Evolutionary conservation across 192 early-diverging fungal genomes (phyloP).

Genomic region (Coemansia sp.): DNA sequence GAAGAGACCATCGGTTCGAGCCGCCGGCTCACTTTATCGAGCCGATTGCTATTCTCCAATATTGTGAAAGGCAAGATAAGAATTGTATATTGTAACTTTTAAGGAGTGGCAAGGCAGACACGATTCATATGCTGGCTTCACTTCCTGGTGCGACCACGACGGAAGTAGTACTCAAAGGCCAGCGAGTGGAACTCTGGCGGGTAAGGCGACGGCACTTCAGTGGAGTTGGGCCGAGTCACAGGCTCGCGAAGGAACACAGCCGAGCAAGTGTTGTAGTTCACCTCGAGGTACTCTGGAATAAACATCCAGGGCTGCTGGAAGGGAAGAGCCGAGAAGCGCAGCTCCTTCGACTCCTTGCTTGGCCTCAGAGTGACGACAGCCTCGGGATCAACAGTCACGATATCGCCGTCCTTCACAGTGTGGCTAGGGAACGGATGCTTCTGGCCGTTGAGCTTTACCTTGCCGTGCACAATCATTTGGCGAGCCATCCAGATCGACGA

Average conservation of each 20-base stretch:
- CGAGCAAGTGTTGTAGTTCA: constrained; percentile 93
- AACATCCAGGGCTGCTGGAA: constrained; percentile 96
- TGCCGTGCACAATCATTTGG: constrained; percentile 78
- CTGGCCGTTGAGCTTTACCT: constrained; percentile 92
- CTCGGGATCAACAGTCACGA: constrained; percentile 80
- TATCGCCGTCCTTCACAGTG: constrained; percentile 81
- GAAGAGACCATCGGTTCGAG: not conserved
- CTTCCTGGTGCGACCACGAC: constrained; percentile 57
- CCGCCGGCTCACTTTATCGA: not conserved
- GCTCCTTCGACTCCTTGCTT: constrained; percentile 54
- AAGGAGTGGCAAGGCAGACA: not conserved
- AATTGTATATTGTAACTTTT: not conserved
- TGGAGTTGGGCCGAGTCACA: constrained; percentile 77
- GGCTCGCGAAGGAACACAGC: constrained; percentile 87
- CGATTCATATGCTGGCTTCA: constrained; percentile 5
- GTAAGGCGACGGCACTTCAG: constrained; percentile 94
- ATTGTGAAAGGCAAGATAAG: not conserved
- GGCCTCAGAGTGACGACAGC: constrained; percentile 66
- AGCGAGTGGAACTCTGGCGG: constrained; percentile 88
- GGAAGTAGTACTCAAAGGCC: constrained; percentile 90
- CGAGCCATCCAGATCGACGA: constrained; percentile 85
- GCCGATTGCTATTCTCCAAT: not conserved
- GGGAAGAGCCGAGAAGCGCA: constrained; percentile 66
- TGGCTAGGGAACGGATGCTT: constrained; percentile 77
- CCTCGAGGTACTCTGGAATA: constrained; percentile 95